These are phyloP conservation scores for Musa beccarii DNA, from an alignment of 176 grass and related monocot genomes.

Conservation along the genomic window DNA sequence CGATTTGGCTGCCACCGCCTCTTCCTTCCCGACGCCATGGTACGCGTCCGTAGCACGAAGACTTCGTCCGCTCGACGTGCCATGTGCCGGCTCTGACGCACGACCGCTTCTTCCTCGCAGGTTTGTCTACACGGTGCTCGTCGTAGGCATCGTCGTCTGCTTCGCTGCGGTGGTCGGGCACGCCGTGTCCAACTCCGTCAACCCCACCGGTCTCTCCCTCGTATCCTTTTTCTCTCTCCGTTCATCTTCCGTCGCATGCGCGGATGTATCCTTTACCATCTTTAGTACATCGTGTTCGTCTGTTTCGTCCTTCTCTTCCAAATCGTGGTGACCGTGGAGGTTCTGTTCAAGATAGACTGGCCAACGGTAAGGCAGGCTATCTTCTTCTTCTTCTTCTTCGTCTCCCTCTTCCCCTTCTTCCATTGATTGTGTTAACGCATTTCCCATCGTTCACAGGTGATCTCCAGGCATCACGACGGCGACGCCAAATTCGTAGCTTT, in stretches of 20 bases:
- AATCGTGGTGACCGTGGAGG: not conserved
- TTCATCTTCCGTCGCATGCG: not conserved
- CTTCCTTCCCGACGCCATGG: not conserved
- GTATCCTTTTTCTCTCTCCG: not conserved
- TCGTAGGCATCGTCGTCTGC: not conserved
- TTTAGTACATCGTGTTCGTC: conserved; percentile 1
- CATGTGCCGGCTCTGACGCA: no score
- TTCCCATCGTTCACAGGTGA: not conserved
- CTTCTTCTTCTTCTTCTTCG: no score
- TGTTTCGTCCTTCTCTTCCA: not conserved
- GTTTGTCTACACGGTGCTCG: conserved; percentile 1
- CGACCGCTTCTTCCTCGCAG: not conserved
- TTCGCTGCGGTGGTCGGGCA: conserved; percentile 1
- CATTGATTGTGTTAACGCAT: not conserved
- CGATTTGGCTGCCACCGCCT: not conserved
- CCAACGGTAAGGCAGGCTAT: not conserved
- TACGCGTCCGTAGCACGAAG: not conserved
- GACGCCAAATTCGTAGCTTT: not conserved
- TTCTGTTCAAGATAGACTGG: conserved; percentile 6
- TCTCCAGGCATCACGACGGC: not conserved
- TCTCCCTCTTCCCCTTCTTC: not conserved
- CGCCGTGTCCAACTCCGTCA: not conserved
- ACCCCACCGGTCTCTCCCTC: not conserved
- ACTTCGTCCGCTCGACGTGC: no score
- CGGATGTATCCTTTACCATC: not conserved